These are phyloP conservation scores for Golubevia sp. DNA, from an alignment of 1,284 basidiomycete species.

Conservation along the genomic window DNA sequence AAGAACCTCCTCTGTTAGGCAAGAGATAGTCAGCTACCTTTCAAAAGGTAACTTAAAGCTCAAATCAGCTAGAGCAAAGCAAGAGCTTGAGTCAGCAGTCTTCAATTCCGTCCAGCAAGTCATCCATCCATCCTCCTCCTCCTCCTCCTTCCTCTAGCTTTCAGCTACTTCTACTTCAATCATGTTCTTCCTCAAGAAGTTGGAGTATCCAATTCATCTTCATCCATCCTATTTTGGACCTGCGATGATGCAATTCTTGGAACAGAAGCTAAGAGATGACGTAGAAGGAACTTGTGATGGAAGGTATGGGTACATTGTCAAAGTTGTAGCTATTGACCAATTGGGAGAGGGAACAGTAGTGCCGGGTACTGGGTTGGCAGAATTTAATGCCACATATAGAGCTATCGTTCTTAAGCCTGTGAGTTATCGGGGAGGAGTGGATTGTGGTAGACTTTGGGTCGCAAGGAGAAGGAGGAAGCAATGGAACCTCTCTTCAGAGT, in stretches of 20 bases:
- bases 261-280: slow-evolving; percentile 89
- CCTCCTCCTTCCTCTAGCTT: too few relatives aligned
- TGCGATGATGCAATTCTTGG: slow-evolving; percentile 87
- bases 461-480: not conserved
- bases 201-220: slow-evolving; percentile 91
- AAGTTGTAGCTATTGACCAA: not conserved
- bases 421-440: too few relatives aligned
- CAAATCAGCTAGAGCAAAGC: too few relatives aligned
- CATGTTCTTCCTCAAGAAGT: slow-evolving; percentile 69
- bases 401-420: slow-evolving; percentile 57
- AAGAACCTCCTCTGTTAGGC: too few relatives aligned
- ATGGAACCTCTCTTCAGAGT: too few relatives aligned
- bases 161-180: too few relatives aligned
- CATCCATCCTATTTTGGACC: slow-evolving; percentile 98
- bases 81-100: too few relatives aligned
- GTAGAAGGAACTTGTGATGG: slow-evolving; percentile 97
- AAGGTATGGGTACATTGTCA: slow-evolving; percentile 70
- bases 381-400: slow-evolving; percentile 69
- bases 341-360: slow-evolving; percentile 72
- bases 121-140: too few relatives aligned
- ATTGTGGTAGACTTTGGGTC: too few relatives aligned
- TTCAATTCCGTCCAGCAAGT: too few relatives aligned
- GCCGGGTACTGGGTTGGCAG: slow-evolving; percentile 88
- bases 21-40: too few relatives aligned
- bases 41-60: too few relatives aligned